Evolutionary conservation across 1,284 basidiomycete species (phyloP), one percentile per base, ranked within the genome.

Genomic region (Ceratobasidium sp.): DNA sequence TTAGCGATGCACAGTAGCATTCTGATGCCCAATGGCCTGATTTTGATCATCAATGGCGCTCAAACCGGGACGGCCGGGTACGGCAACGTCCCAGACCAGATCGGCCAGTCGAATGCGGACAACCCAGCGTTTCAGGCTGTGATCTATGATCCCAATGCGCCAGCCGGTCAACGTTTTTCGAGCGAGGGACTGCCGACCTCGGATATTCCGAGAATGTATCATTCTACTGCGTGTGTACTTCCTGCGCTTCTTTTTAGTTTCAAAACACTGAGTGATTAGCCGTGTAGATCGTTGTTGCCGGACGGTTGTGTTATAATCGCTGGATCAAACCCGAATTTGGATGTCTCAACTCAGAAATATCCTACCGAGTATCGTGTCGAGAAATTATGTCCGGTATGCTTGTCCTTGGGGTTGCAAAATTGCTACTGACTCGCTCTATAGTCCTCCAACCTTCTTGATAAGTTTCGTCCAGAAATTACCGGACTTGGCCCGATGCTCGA

Each of bases 341-440:
- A 71, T n/a, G n/a, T n/a, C n/a, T n/a, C n/a, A 4, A 83, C 83
- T 68, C 84, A 90, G 55, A 86, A 86, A 82, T 95, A 92, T 83
- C 89, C 90, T 55, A 96, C 95, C 2, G 93, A 95, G 83, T 96
- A 96, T 84, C 91, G 92, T 61, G 91, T 94, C 15, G 95, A 96
- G 85, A 33, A n/a, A n/a, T n/a, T 33, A 33, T 33, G 1, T 33
- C 33, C 33, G 33, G 33, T 33, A 33, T 33, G 4, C 2, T 33
- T 33, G 4, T 4, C 4, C 4, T 33, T 33, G 1, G 4, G 33
- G 33, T 33, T 33, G 4, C 4, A 4, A 4, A 2, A 33, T 33
- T 4, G 4, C 4, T 33, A 33, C 33, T 33, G 2, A 33, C n/a
- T n/a, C n/a, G n/a, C n/a, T n/a, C n/a, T n/a, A n/a, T n/a, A n/a